Conservation (phyloP, 2,329 filamentous ascomycete genomes). For the Alternaria triticina region DNA sequence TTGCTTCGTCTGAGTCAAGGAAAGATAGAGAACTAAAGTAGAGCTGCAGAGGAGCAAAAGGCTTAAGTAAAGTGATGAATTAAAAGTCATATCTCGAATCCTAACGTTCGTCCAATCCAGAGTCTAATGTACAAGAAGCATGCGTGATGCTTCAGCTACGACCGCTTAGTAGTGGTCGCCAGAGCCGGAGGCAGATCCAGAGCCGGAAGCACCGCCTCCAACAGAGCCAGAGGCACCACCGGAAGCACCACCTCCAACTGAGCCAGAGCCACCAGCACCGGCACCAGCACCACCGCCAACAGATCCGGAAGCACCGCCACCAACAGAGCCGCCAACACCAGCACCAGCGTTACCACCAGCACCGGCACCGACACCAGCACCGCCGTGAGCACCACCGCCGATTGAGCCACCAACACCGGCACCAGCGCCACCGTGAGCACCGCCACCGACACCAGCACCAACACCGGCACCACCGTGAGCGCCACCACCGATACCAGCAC, state of each 20-base stretch:
- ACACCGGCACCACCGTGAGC: neutral
- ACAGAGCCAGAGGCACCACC: neutral
- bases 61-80: neutral
- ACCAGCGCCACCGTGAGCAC: neutral
- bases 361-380: neutral
- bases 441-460: neutral
- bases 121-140: neutral
- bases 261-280: neutral
- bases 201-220: neutral
- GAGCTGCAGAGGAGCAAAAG: neutral
- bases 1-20: neutral
- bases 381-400: neutral
- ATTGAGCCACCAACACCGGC: neutral
- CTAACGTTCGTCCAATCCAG: neutral
- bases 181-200: neutral
- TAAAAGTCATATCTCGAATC: neutral
- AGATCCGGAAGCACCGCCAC: neutral
- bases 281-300: neutral
- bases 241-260: neutral
- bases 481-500: neutral
- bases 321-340: neutral
- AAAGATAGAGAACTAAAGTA: neutral
- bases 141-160: neutral
- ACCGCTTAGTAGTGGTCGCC: neutral
- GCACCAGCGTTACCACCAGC: neutral